Percentiles rank a stretch among this genome's conserved stretches.
Evolutionary conservation across 495 filamentous ascomycete genomes (phyloP).

Genomic region (Venustampulla echinocandica): DNA sequence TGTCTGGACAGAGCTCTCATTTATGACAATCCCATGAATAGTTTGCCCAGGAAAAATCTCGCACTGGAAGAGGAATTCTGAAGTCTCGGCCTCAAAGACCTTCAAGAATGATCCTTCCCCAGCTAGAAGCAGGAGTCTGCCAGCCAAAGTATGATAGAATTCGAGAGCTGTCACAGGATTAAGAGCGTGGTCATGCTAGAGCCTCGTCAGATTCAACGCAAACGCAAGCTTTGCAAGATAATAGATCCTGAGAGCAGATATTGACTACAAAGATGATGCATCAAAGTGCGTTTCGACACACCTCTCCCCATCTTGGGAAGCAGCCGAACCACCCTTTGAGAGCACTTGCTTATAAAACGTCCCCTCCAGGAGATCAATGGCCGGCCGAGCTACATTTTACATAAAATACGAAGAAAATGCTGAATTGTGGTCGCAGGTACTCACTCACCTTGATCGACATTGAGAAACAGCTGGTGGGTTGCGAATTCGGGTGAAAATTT

Average conservation of each 20-base stretch:
- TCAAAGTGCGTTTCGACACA: no score
- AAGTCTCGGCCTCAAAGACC: slow-evolving; percentile 39
- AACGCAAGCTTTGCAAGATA: no score
- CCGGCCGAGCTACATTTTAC: no score
- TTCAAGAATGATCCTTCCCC: slow-evolving; percentile 71
- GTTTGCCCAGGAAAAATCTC: slow-evolving; percentile 52
- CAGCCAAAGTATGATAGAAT: slow-evolving; percentile 28
- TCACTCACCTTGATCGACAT: slow-evolving; percentile 20
- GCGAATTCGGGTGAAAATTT: background rate
- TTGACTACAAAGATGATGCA: no score
- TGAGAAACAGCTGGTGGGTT: background rate
- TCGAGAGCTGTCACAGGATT: slow-evolving; percentile 52
- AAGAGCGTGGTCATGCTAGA: slow-evolving; percentile 29
- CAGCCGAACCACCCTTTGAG: no score
- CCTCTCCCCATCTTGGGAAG: no score
- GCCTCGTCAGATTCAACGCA: background rate
- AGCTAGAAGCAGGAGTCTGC: slow-evolving; percentile 45
- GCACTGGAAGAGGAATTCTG: slow-evolving; percentile 28
- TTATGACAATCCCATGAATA: slow-evolving; percentile 59
- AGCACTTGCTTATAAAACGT: no score
- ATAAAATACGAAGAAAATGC: no score
- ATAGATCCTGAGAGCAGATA: no score
- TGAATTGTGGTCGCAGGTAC: background rate
- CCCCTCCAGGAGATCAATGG: no score
- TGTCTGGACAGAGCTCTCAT: slow-evolving; percentile 6